Evolutionary conservation across 306 rosid species (phyloP).

Genomic region (Quercus alba): DNA sequence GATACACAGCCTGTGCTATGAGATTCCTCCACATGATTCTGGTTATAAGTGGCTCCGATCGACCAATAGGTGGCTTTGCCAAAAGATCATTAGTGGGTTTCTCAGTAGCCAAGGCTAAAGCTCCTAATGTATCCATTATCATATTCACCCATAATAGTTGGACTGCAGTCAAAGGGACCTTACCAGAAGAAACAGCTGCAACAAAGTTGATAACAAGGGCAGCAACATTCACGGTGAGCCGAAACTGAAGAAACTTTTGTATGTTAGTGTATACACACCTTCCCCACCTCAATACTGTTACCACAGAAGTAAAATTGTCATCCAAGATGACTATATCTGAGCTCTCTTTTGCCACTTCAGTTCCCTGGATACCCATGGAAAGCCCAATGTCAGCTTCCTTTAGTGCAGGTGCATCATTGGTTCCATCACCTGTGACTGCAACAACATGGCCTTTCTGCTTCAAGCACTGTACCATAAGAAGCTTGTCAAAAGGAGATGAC

Average conservation of each 20-base stretch:
- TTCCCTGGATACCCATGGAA: conserved; percentile 32
- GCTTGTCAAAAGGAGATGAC: conserved; percentile 27
- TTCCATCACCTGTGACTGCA: conserved; percentile 29
- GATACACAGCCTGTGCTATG: no score
- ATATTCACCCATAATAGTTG: conserved; percentile 30
- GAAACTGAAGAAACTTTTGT: conserved; percentile 30
- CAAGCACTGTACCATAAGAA: conserved; percentile 25
- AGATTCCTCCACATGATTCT: no score
- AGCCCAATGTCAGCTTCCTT: conserved; percentile 30
- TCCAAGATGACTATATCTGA: conserved; percentile 24
- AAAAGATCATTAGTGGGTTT: conserved; percentile 25
- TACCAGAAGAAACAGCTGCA: conserved; percentile 19
- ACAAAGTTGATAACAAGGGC: conserved; percentile 17
- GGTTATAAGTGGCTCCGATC: no score
- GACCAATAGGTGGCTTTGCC: not conserved
- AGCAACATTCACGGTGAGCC: conserved; percentile 22
- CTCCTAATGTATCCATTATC: conserved; percentile 31
- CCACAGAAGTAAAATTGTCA: conserved; percentile 12
- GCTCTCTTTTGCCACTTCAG: conserved; percentile 31
- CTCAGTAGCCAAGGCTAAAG: conserved; percentile 28
- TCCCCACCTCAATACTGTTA: conserved; percentile 28
- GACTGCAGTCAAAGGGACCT: conserved; percentile 21
- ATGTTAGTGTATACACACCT: conserved; percentile 27
- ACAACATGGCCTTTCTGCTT: conserved; percentile 27
- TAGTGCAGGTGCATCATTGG: conserved; percentile 29